A percentile compares a stretch with the other conserved stretches of the same genome.
Conservation (phyloP, 179 eudicot species). For the Camellia oleifera region DNA sequence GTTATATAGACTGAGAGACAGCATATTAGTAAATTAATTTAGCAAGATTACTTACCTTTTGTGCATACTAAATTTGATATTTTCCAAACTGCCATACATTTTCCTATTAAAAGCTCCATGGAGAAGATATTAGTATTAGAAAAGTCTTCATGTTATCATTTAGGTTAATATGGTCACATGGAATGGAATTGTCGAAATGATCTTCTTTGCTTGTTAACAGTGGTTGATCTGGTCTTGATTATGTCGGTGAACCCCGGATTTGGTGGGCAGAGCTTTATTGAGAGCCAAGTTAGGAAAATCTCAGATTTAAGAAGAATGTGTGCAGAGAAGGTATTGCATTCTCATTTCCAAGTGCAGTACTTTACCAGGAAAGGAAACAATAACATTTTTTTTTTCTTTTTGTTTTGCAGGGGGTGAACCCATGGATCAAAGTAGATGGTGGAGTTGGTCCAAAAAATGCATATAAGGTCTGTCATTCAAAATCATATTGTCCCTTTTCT, state of each 20-base stretch:
- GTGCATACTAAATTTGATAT: constrained; percentile 2
- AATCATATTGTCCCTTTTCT: background rate
- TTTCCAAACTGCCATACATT: background rate
- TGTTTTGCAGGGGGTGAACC: constrained; percentile 86
- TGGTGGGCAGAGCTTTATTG: constrained; percentile 99
- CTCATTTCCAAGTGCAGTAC: background rate
- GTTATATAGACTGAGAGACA: background rate
- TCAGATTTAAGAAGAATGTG: constrained; percentile 87
- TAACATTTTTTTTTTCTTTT: background rate
- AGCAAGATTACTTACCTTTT: background rate
- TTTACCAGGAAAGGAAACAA: background rate
- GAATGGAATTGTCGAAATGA: too few species aligned
- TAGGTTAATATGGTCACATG: too few species aligned
- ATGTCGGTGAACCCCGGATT: constrained; percentile 62
- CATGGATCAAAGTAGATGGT: constrained; percentile 99
- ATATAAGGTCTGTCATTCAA: constrained; percentile 57
- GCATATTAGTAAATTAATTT: background rate
- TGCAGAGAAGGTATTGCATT: constrained; percentile 66
- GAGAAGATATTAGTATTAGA: background rate
- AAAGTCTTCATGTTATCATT: too few species aligned
- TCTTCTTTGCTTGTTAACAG: too few species aligned
- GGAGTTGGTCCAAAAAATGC: constrained; percentile 96
- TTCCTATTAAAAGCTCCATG: background rate
- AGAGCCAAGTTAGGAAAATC: constrained; percentile 98
- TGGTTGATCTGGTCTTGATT: too few species aligned